phyloP scores from a whole-genome alignment of 2,329 filamentous ascomycete genomes.

The Cordyceps fumosorosea region DNA sequence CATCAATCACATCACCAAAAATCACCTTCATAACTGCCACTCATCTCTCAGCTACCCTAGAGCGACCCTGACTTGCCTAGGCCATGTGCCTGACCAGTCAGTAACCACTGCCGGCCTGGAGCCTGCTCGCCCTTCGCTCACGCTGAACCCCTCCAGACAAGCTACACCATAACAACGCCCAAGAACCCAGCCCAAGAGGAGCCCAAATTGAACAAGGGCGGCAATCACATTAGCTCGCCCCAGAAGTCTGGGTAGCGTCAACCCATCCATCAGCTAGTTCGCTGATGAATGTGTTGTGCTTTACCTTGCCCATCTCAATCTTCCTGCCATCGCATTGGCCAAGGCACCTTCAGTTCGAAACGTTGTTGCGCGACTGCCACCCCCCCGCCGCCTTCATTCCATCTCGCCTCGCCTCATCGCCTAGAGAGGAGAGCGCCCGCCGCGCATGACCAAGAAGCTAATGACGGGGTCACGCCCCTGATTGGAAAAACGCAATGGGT shows the following conservation, averaged over 20 bases:
- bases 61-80: background rate
- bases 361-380: background rate
- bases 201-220: background rate
- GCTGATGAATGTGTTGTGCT: background rate
- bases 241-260: constrained; percentile 2
- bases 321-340: constrained; percentile 8
- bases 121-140: no score
- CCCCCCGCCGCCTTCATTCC: background rate
- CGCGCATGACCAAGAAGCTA: constrained; percentile 8
- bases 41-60: background rate
- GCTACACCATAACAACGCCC: background rate
- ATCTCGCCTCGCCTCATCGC: background rate
- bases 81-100: background rate
- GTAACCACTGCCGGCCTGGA: no score
- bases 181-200: background rate
- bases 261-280: constrained; percentile 1
- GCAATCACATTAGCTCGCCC: constrained; percentile 1
- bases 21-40: no score
- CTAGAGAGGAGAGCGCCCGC: background rate
- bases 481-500: constrained; percentile 10
- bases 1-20: no score
- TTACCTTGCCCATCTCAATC: background rate
- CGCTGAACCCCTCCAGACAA: background rate
- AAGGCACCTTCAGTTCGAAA: constrained; percentile 3
- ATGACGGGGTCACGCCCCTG: constrained; percentile 12